Percentiles rank a stretch among this genome's conserved stretches.
Evolutionary conservation across 2,329 filamentous ascomycete species (phyloP).

Genomic region (Teratosphaeria pseudoeucalypti): DNA sequence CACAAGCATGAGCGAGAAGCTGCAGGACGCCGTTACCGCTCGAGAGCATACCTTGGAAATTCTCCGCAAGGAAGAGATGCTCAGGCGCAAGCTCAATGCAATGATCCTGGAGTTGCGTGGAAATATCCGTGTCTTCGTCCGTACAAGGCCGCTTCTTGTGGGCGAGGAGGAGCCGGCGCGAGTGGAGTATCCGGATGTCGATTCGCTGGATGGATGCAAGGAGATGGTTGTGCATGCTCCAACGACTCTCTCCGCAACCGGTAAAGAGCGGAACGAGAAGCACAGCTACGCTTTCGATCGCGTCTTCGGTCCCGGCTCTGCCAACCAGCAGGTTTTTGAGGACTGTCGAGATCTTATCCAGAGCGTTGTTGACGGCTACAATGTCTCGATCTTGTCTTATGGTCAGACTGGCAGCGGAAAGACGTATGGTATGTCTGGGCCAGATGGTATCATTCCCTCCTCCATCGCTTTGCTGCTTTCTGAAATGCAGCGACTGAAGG

Average conservation of each 20-base stretch:
- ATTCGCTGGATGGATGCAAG: conserved; percentile 63
- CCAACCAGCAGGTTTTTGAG: conserved; percentile 82
- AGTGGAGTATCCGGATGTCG: conserved; percentile 64
- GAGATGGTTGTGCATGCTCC: conserved; percentile 77
- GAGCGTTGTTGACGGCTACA: conserved; percentile 92
- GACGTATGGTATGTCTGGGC: conserved; percentile 87
- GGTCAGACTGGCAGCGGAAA: conserved; percentile 96
- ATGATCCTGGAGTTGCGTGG: conserved; percentile 96
- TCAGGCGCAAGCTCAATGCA: conserved; percentile 87
- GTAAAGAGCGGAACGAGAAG: conserved; percentile 63
- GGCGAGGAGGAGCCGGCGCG: conserved; percentile 55
- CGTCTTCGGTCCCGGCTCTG: conserved; percentile 68
- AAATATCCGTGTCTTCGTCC: conserved; percentile 96
- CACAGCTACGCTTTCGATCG: conserved; percentile 87
- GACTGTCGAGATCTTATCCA: conserved; percentile 97
- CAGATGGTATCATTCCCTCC: conserved; percentile 88
- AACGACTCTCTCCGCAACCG: conserved; percentile 73
- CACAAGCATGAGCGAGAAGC: conserved; percentile 65
- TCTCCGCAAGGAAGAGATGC: conserved; percentile 79
- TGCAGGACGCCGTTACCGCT: conserved; percentile 64
- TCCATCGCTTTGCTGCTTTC: conserved; percentile 91
- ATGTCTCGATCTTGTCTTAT: conserved; percentile 98
- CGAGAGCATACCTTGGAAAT: conserved; percentile 67
- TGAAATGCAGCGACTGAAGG: conserved; percentile 69
- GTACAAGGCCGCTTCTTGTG: conserved; percentile 66